These are phyloP conservation scores for Pharnaceum exiguum DNA, from an alignment of 148 eudicot species.

Conservation along the genomic window DNA sequence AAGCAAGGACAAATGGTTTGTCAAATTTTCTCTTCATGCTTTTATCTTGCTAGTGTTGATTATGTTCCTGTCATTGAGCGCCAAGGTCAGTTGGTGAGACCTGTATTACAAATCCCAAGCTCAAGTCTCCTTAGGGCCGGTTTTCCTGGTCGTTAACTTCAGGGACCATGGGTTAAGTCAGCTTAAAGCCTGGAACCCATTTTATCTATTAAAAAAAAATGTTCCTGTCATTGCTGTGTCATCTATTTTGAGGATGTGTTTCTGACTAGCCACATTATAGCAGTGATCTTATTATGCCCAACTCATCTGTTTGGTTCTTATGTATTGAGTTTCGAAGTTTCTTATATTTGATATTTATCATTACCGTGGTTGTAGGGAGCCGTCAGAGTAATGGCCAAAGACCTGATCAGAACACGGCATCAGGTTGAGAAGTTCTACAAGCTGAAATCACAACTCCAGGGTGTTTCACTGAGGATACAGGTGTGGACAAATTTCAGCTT, in stretches of 20 bases:
- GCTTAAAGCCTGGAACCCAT: too few relatives aligned
- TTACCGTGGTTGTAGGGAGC: slow-evolving; percentile 62
- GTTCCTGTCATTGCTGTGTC: too few relatives aligned
- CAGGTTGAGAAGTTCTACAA: slow-evolving; percentile 94
- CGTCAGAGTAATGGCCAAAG: slow-evolving; percentile 97
- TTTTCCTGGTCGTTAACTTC: too few relatives aligned
- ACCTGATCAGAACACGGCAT: slow-evolving; percentile 92
- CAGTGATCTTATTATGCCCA: too few relatives aligned
- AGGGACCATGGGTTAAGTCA: too few relatives aligned
- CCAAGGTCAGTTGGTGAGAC: too few relatives aligned
- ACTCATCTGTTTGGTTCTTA: neutral
- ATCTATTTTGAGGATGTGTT: too few relatives aligned
- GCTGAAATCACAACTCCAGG: slow-evolving; percentile 96
- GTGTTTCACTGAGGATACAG: slow-evolving; percentile 95
- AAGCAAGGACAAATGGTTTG: slow-evolving; percentile 99
- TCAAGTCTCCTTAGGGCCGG: too few relatives aligned
- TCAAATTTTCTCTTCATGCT: neutral
- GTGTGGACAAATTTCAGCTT: slow-evolving; percentile 22
- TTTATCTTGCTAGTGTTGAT: neutral
- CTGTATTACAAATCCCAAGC: too few relatives aligned
- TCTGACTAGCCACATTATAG: too few relatives aligned
- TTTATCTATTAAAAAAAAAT: too few relatives aligned
- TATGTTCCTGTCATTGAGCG: too few relatives aligned
- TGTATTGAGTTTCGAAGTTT: neutral
- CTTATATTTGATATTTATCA: slow-evolving; percentile 12